A percentile compares a stretch with the other conserved stretches of the same genome.
Evolutionary conservation across 2,329 filamentous ascomycete species (phyloP).

Genomic region (Penicillium palitans): DNA sequence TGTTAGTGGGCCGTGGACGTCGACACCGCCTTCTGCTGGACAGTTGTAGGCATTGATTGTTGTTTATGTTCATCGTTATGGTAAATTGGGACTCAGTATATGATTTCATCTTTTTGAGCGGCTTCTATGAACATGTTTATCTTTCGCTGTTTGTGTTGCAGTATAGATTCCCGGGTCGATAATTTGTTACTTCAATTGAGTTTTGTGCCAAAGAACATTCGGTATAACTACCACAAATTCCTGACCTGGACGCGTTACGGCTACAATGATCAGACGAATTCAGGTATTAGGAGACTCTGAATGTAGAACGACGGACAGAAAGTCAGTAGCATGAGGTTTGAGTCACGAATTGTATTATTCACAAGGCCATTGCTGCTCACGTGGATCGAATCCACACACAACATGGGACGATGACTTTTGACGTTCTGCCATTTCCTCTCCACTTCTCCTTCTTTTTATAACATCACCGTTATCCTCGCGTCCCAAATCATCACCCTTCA

Average conservation of each 20-base stretch:
- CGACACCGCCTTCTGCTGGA: slow-evolving; percentile 15
- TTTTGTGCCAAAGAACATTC: background rate
- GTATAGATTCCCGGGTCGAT: slow-evolving; percentile 6
- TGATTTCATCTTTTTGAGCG: background rate
- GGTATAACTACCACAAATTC: background rate
- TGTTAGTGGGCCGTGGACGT: slow-evolving; percentile 32
- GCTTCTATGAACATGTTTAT: background rate
- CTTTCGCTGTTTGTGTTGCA: background rate
- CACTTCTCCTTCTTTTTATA: background rate
- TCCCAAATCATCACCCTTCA: background rate
- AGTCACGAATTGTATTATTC: too few species aligned
- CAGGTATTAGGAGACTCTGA: too few species aligned
- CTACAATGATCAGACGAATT: background rate
- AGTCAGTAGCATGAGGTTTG: background rate
- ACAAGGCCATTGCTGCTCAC: background rate
- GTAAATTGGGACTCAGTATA: background rate
- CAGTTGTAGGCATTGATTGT: background rate
- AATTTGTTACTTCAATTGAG: background rate
- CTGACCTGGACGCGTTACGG: background rate
- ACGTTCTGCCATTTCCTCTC: background rate
- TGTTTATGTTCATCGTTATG: background rate
- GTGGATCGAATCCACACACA: background rate
- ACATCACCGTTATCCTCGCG: background rate
- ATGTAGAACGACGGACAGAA: too few species aligned
- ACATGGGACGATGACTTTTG: too few species aligned